Conservation (phyloP, 2,329 filamentous ascomycete species). For the Fusarium drepaniforme region DNA sequence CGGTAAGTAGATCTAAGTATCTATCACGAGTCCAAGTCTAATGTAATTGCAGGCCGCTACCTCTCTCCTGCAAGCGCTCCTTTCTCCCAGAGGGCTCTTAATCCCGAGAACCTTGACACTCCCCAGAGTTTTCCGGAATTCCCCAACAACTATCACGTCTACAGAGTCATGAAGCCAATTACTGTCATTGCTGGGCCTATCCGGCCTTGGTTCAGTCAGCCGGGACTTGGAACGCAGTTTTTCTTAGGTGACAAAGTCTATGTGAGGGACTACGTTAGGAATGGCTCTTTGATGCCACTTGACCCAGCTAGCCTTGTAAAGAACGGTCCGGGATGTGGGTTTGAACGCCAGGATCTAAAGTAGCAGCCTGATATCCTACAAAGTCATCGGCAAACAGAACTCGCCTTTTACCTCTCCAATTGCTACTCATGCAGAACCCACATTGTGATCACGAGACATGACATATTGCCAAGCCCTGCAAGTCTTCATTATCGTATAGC, state of each 20-base stretch:
- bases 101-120: constrained; percentile 23
- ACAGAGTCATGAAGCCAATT: constrained; percentile 11
- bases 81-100: constrained; percentile 23
- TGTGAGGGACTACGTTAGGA: constrained; percentile 17
- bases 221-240: constrained; percentile 26
- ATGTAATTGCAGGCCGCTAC: constrained; percentile 1
- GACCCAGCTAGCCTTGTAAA: no score
- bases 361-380: accelerated
- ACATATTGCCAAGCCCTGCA: not conserved
- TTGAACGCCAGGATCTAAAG: not conserved
- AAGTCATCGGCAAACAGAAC: not conserved
- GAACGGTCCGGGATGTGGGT: constrained; percentile 15
- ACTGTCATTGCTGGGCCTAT: constrained; percentile 31
- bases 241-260: constrained; percentile 16
- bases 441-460: not conserved
- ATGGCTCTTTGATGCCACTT: not conserved
- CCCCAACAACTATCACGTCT: constrained; percentile 29
- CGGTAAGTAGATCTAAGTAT: not conserved
- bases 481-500: not conserved
- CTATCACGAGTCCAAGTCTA: not conserved
- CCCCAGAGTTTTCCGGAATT: constrained; percentile 7
- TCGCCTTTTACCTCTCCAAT: not conserved
- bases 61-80: constrained; percentile 30
- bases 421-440: not conserved
- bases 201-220: constrained; percentile 28